Evolutionary conservation across 176 grass and related monocot species (phyloP), one percentile per base, ranked within the genome.

Genomic region (Alopecurus myosuroides): DNA sequence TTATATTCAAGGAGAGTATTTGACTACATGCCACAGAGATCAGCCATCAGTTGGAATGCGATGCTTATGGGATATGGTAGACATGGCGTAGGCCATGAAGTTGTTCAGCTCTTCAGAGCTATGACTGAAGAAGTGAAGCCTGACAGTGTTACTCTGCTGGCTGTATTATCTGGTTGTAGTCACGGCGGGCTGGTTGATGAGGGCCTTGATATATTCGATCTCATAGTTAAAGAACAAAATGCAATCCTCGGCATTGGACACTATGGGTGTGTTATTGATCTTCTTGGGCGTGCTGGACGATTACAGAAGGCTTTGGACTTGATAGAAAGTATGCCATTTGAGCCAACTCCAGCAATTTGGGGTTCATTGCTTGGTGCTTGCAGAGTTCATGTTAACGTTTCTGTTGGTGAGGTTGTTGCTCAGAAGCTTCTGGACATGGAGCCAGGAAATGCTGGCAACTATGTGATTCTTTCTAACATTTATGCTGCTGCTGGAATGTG

Each of bases 391-490:
- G 28, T 46, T 34, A 90, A 92, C 58, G 80, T 88, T 81, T 81
- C 73, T 50, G 34, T 90, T n/a, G 90, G 90, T 3, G 85, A 95
- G 71, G 64, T 88, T 86, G 88, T 88, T 67, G 85, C 85, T 84
- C 82, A 78, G 84, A 92, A 81, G 63, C 93, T 95, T 90, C 82
- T 92, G 26, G 88, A 86, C 22, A 88, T 95, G 40, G 90, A 95
- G 65, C 88, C 88, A n/a, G 88, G 73, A 68, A 92, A 95, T 90
- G 85, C 93, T 78, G 88, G 93, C n/a, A 95, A 92, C 68, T 92
- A 90, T 92, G 90, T 95, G 64, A 95, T 90, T 58, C 90, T 95
- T 78, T 95, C 93, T 67, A 95, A 95, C 81, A 95, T 95, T 69
- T 95, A 95, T 86, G 93, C 93, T 88, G 82, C 85, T 84, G 60